Evolutionary conservation across 2,329 filamentous ascomycete species (phyloP), one percentile per base, ranked within the genome.

Genomic region (Cryphonectria nitschkei): DNA sequence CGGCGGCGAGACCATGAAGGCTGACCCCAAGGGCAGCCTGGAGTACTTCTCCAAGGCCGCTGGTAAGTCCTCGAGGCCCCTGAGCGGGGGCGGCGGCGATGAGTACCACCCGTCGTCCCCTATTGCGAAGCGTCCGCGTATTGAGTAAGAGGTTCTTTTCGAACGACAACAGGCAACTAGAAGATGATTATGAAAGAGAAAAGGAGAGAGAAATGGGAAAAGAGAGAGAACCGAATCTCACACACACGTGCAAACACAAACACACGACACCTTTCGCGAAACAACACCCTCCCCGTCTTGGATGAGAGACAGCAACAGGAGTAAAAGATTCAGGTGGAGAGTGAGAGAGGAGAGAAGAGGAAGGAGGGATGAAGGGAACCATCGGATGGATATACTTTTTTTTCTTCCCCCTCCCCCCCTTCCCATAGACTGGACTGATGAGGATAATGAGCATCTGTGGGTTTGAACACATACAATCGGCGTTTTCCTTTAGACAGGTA

Each of bases 1-100:
- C 71, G 84, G 84, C 66, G 78, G 77, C 76, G 82, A 85, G 79
- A 81, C 80, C 67, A 85, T 86, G 80, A 86, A 86, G 83, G 82
- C 84, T 70, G 84, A 84, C 71, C 84, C 84, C 74, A 85, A 85
- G 80, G 83, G 82, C 68, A 84, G 82, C 75, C 79, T 85, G 52
- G 83, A 85, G 77, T 86, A 86, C 78, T 86, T 86, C 69, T 69
- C 68, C 70, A 72, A 72, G 68, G 54, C 69, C 61, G 71, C 65
- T 70, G 68, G 71, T 72, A 72, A 72, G 71, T 72, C 54, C 8
- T 26, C 71, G 41, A 58, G 71, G 68, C 71, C 71, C 71, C 71
- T 72, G 41, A 68, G 68, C 71, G 67, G 63, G 61, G 65, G 63
- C 54, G 39, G 58, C 26, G 43, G 43, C 43, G 14, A 46, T 46